Evolutionary conservation across 768 basidiomycete species (phyloP).

Genomic region (Sporobolomyces roseus): DNA sequence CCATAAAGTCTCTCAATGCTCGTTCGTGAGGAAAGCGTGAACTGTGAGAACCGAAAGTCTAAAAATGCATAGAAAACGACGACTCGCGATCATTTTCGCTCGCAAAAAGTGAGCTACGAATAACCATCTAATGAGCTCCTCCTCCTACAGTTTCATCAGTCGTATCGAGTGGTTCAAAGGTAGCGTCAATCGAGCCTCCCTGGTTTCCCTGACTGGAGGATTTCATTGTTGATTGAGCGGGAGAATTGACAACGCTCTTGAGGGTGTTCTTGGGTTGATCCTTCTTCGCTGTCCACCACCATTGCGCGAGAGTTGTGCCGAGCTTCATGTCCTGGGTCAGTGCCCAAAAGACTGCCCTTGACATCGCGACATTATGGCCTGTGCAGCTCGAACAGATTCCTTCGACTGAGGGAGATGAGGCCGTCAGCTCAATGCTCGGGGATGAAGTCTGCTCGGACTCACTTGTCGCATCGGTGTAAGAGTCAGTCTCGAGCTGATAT

Average conservation of each 20-base stretch:
- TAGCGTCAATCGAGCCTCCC: no score
- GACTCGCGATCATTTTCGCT: no score
- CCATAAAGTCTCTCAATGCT: no score
- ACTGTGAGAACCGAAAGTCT: no score
- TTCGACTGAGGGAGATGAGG: constrained; percentile 7
- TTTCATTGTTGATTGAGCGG: neutral
- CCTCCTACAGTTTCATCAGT: no score
- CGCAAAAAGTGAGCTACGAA: no score
- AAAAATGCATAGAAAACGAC: no score
- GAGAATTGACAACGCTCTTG: neutral
- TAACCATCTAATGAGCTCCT: no score
- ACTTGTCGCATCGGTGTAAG: constrained; percentile 18
- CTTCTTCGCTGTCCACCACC: constrained; percentile 15
- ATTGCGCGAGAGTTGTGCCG: constrained; percentile 33
- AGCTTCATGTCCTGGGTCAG: constrained; percentile 26
- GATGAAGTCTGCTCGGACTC: neutral
- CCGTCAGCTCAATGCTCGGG: neutral
- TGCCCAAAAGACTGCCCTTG: neutral
- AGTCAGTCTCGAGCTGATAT: constrained; percentile 28
- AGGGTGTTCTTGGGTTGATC: constrained; percentile 6
- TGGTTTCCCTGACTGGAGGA: no score
- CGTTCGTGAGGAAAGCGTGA: no score
- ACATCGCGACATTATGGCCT: constrained; percentile 20
- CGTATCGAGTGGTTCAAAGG: no score
- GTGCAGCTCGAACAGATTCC: constrained; percentile 13